A percentile compares a stretch with the other conserved stretches of the same genome.
Evolutionary conservation across 2,329 filamentous ascomycete species (phyloP).

Genomic region (Exophiala sp.): DNA sequence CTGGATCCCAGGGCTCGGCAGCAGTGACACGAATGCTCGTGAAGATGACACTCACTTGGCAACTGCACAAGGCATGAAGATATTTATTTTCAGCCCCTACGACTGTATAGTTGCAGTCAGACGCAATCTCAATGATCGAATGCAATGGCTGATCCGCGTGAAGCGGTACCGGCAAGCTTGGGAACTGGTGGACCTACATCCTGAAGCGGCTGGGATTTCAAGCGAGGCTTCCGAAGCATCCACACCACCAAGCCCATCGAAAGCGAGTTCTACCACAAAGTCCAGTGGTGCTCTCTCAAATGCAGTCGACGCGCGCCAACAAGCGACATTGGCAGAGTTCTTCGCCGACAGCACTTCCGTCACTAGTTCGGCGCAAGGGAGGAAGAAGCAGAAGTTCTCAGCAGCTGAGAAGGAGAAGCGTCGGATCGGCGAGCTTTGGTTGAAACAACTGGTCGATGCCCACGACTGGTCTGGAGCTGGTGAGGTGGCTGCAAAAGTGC

Average conservation of each 20-base stretch:
- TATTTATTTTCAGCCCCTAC: conserved; percentile 95
- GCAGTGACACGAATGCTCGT: conserved; percentile 35
- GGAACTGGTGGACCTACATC: conserved; percentile 83
- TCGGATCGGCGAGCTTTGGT: conserved; percentile 87
- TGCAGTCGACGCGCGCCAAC: conserved; percentile 34
- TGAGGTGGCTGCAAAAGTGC: conserved; percentile 74
- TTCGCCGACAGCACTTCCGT: conserved; percentile 68
- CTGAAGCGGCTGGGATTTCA: conserved; percentile 57
- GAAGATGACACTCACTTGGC: conserved; percentile 48
- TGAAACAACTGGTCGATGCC: conserved; percentile 74
- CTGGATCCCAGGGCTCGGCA: conserved; percentile 47
- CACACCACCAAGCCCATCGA: conserved; percentile 41
- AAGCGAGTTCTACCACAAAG: conserved; percentile 25
- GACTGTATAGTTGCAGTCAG: conserved; percentile 93
- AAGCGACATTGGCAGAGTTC: conserved; percentile 59
- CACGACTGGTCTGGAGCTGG: conserved; percentile 76
- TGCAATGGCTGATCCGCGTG: conserved; percentile 79
- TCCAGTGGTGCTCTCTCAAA: conserved; percentile 30
- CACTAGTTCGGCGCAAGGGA: conserved; percentile 52
- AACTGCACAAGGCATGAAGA: conserved; percentile 62
- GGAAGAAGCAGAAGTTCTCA: conserved; percentile 45
- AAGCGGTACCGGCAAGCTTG: conserved; percentile 80
- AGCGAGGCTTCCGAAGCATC: conserved; percentile 37
- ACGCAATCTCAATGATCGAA: conserved; percentile 78
- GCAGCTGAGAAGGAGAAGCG: conserved; percentile 81